Evolutionary conservation across 352 stramenopile genomes (phyloP).

Genomic region (Phytophthora sp.): DNA sequence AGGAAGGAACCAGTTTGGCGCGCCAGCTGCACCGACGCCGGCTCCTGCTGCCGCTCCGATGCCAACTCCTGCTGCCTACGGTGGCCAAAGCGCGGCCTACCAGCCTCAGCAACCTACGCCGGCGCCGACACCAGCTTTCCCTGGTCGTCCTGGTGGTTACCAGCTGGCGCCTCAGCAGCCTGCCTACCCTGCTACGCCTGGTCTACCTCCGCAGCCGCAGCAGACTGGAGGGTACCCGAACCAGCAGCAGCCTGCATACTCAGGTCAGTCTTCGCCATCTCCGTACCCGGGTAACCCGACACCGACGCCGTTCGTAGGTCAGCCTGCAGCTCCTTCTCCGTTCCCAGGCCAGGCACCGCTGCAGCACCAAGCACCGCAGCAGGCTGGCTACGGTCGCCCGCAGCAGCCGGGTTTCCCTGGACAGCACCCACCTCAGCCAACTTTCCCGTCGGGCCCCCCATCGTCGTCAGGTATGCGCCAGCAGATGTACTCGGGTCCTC

Average conservation of each 20-base stretch:
- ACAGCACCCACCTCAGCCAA: slow-evolving; percentile 37
- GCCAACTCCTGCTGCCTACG: slow-evolving; percentile 41
- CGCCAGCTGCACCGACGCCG: slow-evolving; percentile 36
- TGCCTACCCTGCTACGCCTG: not conserved
- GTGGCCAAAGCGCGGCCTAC: slow-evolving; percentile 44
- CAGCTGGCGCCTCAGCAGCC: slow-evolving; percentile 43
- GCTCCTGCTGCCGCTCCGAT: slow-evolving; percentile 39
- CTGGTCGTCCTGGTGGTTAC: slow-evolving; percentile 41
- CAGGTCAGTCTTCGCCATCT: slow-evolving; percentile 41
- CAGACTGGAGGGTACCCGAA: not conserved
- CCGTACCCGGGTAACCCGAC: slow-evolving; percentile 31
- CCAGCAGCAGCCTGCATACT: slow-evolving; percentile 39
- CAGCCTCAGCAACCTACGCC: slow-evolving; percentile 45
- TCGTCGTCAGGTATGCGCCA: slow-evolving; percentile 45
- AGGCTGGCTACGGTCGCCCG: slow-evolving; percentile 44
- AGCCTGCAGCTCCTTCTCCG: slow-evolving; percentile 27
- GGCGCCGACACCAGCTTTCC: slow-evolving; percentile 49
- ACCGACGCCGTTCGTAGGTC: slow-evolving; percentile 43
- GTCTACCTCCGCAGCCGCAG: not conserved
- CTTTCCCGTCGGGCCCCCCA: slow-evolving; percentile 58
- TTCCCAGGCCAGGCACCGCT: slow-evolving; percentile 53
- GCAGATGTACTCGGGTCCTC: slow-evolving; percentile 48
- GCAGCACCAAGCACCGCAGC: slow-evolving; percentile 26
- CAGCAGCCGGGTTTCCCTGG: slow-evolving; percentile 48
- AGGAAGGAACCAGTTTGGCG: slow-evolving; percentile 51